Percentiles rank a stretch among this genome's conserved stretches.
phyloP scores from a whole-genome alignment of 2,329 filamentous ascomycete genomes.

The Coniochaeta pulveracea region DNA sequence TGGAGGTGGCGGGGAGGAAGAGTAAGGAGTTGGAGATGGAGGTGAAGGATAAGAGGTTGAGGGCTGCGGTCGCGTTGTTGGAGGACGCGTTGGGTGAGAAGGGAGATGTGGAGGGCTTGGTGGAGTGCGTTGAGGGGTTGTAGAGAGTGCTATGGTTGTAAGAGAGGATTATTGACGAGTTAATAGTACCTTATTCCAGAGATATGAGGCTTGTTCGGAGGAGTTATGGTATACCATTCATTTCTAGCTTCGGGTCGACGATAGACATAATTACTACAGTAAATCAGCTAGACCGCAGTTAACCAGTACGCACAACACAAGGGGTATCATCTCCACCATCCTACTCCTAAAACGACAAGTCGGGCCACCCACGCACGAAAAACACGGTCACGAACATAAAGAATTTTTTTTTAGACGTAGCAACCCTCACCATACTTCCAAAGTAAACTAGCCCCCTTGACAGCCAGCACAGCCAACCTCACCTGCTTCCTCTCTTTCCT shows the following conservation, averaged over 20 bases:
- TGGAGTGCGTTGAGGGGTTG: no score
- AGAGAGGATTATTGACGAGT: no score
- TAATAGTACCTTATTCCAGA: no score
- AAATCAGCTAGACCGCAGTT: no score
- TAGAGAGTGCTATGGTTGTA: no score
- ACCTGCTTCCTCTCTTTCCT: neutral
- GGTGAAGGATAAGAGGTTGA: slow-evolving; percentile 52
- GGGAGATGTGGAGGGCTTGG: slow-evolving; percentile 14
- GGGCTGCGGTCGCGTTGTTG: slow-evolving; percentile 31
- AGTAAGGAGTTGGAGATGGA: slow-evolving; percentile 70
- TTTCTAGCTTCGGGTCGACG: no score
- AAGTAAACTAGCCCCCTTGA: slow-evolving; percentile 18
- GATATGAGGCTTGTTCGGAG: no score
- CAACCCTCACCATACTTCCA: slow-evolving; percentile 17
- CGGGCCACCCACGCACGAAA: neutral
- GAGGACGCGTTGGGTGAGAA: slow-evolving; percentile 25
- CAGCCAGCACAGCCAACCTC: slow-evolving; percentile 7
- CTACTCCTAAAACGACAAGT: no score
- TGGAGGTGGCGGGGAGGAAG: slow-evolving; percentile 71
- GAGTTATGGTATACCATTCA: no score
- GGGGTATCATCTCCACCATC: no score
- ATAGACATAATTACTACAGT: no score
- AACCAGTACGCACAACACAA: no score
- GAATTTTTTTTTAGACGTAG: slow-evolving; percentile 8
- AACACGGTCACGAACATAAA: neutral